phyloP scores from a whole-genome alignment of 148 eudicot genomes.

The Vaccinium macrocarpon region DNA sequence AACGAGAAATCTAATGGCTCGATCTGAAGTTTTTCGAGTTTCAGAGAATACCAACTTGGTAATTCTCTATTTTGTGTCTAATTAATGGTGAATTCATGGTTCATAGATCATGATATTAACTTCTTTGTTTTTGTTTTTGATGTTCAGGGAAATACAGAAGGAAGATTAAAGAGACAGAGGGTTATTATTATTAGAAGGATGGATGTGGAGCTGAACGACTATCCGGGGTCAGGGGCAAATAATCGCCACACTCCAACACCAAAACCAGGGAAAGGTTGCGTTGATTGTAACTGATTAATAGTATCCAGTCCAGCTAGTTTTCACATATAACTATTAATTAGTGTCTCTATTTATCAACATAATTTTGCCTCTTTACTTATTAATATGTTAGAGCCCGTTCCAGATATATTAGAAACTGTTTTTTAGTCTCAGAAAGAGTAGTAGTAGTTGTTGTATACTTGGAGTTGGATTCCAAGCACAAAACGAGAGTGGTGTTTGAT shows the following conservation, averaged over 20 bases:
- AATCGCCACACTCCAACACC: conserved; percentile 64
- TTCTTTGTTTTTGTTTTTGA: not conserved
- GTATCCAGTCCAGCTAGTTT: not conserved
- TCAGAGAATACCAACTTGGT: conserved; percentile 5
- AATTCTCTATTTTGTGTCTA: not conserved
- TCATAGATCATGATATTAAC: not conserved
- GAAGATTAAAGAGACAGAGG: conserved; percentile 8
- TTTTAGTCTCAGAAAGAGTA: too few relatives aligned
- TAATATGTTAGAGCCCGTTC: too few relatives aligned
- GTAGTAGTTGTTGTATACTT: not conserved
- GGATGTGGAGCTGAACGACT: conserved; percentile 45
- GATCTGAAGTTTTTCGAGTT: conserved; percentile 19
- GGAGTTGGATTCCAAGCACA: not conserved
- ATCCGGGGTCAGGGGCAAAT: conserved; percentile 79
- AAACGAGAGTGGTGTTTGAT: not conserved
- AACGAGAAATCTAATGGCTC: conserved; percentile 32
- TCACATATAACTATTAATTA: not conserved
- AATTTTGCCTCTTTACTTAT: not conserved
- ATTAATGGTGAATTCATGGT: not conserved
- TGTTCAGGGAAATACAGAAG: conserved; percentile 18
- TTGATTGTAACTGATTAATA: not conserved
- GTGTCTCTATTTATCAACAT: not conserved
- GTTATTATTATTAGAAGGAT: conserved; percentile 23
- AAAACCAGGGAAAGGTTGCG: not conserved
- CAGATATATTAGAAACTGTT: too few relatives aligned